These are phyloP conservation scores for Cercospora janseana DNA, from an alignment of 2,329 filamentous ascomycete species.

Conservation along the genomic window DNA sequence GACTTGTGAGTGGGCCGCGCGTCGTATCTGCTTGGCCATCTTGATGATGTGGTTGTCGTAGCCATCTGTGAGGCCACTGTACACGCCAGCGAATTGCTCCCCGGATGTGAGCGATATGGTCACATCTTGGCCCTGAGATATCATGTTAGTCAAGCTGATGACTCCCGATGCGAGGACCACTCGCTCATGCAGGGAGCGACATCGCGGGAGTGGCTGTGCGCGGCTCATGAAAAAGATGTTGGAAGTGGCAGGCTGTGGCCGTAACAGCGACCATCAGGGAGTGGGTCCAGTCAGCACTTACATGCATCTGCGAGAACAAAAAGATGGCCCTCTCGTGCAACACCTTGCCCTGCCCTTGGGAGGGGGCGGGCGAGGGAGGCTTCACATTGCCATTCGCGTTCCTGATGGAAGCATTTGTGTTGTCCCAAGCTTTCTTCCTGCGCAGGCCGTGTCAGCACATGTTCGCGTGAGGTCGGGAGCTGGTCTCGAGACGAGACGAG, in stretches of 20 bases:
- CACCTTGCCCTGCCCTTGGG: constrained; percentile 46
- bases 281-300: constrained; percentile 51
- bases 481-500: background rate
- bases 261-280: too few species aligned
- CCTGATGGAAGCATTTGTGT: constrained; percentile 10
- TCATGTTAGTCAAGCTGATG: constrained; percentile 38
- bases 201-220: too few species aligned
- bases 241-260: background rate
- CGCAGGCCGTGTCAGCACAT: background rate
- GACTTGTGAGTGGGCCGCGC: constrained; percentile 41
- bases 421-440: constrained; percentile 16
- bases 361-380: constrained; percentile 26
- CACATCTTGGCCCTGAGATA: constrained; percentile 53
- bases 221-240: too few species aligned
- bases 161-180: too few species aligned
- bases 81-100: constrained; percentile 61
- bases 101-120: constrained; percentile 59
- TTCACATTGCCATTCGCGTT: constrained; percentile 54
- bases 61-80: constrained; percentile 55
- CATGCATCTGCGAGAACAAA: constrained; percentile 58
- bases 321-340: constrained; percentile 58
- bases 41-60: constrained; percentile 58
- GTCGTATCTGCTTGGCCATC: constrained; percentile 59
- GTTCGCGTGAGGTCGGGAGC: background rate
- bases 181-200: too few species aligned